Base-by-base conservation (phyloP, 768 basidiomycete species). In the Rhodotorula diobovata region DNA sequence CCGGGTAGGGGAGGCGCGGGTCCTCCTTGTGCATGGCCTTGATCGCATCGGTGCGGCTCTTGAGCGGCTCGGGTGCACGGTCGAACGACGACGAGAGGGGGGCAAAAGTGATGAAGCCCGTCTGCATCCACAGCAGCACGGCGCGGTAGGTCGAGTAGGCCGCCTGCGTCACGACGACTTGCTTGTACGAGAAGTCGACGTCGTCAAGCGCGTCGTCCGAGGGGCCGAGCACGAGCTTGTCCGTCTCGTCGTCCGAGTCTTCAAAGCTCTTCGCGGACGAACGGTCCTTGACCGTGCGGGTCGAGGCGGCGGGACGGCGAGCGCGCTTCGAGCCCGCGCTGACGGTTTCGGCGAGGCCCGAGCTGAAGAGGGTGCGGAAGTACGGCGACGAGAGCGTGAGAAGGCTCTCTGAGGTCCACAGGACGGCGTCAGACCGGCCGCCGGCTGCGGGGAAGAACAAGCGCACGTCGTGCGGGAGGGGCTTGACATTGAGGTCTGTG, bases 61-160 rank as follows among this genome's bases (percentile, higher is more conserved):
- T n/a, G 30, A 35, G 35, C 34, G 61, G 6, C 34, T 25, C 32
- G 21, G 10, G 14, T 2, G 18, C 16, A 34, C 4, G 23, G 14
- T 21, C 14, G 25, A 48, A 48, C 30, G 53, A 54, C 30, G 61
- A 62, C 2, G 34, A 2, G 23, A 53, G 61, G 18, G 32, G 32
- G 4, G 35, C 35, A 21, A 63, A 63, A 37, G 5, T 2, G 37
- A 63, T 63, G 61, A 30, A 43, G 28, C 23, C 15, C 2, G 61
- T 53, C 25, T 28, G 25, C 20, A 53, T 5, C n/a, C 32, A 63
- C 30, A 53, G 18, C 16, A 63, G 61, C 28, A 63, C 61, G 35
- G 61, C 61, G 50, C 61, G 61, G 50, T 39, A 53, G 18, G 61
- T 63, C 50, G 61, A 53, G 61, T 51, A 51, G 35, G 48, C 48